phyloP scores from a whole-genome alignment of 345 rosid genomes.

The Stellera chamaejasme region DNA sequence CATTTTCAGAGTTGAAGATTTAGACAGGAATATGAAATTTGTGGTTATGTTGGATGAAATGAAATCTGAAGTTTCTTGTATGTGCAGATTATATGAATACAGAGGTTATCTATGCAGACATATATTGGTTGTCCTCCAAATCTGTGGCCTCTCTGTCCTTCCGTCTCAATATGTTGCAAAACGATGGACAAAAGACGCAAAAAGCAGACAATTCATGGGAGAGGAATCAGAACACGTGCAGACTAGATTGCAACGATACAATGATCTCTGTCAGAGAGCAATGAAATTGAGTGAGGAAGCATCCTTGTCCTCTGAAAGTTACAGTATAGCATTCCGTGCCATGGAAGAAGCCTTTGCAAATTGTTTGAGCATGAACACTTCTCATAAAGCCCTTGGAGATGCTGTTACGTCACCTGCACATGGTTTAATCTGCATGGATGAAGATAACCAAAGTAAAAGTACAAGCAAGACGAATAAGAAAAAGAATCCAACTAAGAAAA shows the following conservation, averaged over 20 bases:
- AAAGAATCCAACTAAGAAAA: slow-evolving; percentile 57
- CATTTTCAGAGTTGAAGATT: slow-evolving; percentile 53
- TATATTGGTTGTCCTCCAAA: slow-evolving; percentile 58
- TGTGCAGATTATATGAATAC: slow-evolving; percentile 51
- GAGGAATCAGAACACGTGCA: slow-evolving; percentile 45
- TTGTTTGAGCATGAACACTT: slow-evolving; percentile 42
- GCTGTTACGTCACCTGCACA: slow-evolving; percentile 37
- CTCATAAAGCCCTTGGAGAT: slow-evolving; percentile 44
- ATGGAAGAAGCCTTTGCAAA: slow-evolving; percentile 50
- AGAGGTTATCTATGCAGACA: slow-evolving; percentile 69
- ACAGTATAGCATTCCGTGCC: slow-evolving; percentile 45
- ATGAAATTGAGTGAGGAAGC: slow-evolving; percentile 54
- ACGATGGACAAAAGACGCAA: slow-evolving; percentile 73
- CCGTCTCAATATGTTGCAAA: slow-evolving; percentile 55
- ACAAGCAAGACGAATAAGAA: slow-evolving; percentile 44
- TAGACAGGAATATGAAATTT: slow-evolving; percentile 45
- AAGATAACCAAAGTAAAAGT: slow-evolving; percentile 39
- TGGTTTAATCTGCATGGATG: slow-evolving; percentile 50
- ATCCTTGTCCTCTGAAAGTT: slow-evolving; percentile 54
- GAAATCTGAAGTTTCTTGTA: slow-evolving; percentile 46
- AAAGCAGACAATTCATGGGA: slow-evolving; percentile 29
- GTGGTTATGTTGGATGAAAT: slow-evolving; percentile 45
- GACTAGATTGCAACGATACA: slow-evolving; percentile 47
- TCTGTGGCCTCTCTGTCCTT: slow-evolving; percentile 43
- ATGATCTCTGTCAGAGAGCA: slow-evolving; percentile 41